A percentile compares a stretch with the other conserved stretches of the same genome.
phyloP scores from a whole-genome alignment of 2,329 filamentous ascomycete genomes.

The Botrytis fabae region DNA sequence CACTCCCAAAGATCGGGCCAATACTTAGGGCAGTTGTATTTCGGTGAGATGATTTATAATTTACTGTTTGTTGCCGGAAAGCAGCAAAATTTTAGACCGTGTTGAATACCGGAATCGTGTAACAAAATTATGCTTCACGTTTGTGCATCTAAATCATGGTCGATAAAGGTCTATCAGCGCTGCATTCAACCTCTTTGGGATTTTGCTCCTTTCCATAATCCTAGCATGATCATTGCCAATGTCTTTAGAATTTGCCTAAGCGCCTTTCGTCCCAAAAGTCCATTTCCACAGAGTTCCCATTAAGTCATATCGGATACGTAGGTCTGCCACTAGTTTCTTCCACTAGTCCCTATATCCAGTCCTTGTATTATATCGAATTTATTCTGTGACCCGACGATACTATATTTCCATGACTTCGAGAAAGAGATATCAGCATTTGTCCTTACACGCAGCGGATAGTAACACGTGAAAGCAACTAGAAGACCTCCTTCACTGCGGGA shows the following conservation, averaged over 20 bases:
- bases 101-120: too few species aligned
- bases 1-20: not conserved
- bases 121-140: too few species aligned
- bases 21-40: not conserved
- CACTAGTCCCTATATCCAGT: not conserved
- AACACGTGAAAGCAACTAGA: not conserved
- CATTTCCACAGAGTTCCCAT: not conserved
- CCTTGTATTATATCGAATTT: not conserved
- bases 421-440: not conserved
- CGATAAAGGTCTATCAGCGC: not conserved
- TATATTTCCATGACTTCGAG: not conserved
- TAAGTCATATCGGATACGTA: not conserved
- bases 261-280: rapidly evolving
- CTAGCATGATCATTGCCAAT: not conserved
- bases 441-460: not conserved
- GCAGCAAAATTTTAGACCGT: rapidly evolving
- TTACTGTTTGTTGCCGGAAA: rapidly evolving
- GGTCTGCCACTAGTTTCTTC: rapidly evolving
- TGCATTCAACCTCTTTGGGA: not conserved
- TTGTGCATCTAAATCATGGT: too few species aligned
- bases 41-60: not conserved
- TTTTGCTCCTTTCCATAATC: not conserved
- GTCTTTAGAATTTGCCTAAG: not conserved
- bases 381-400: not conserved
- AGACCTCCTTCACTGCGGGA: constrained; percentile 74